A percentile compares a stretch with the other conserved stretches of the same genome.
Conservation (phyloP, 352 stramenopile species). For the Globisporangium paddicum region DNA sequence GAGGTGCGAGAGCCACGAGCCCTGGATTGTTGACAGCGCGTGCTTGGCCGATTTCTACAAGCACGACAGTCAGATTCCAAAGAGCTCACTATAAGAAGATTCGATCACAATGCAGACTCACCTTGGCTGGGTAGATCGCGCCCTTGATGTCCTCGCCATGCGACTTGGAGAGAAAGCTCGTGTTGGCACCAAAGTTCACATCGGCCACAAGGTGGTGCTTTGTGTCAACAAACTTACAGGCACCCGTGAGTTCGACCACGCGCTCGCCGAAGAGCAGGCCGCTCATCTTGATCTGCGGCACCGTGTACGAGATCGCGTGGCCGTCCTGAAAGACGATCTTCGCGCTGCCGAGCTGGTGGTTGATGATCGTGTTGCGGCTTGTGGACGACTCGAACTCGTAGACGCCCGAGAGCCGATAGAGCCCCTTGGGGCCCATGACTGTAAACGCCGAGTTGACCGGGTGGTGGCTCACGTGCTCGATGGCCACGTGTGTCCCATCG, state of each 20-base stretch:
- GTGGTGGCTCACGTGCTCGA: slow-evolving; percentile 75
- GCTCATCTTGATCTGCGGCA: slow-evolving; percentile 82
- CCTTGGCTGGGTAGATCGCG: slow-evolving; percentile 50
- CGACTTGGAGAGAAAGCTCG: slow-evolving; percentile 57
- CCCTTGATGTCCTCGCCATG: slow-evolving; percentile 68
- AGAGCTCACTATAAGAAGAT: neutral
- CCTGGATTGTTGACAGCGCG: slow-evolving; percentile 34
- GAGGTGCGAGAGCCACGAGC: slow-evolving; percentile 69
- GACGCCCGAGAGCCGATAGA: slow-evolving; percentile 48
- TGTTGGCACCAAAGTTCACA: slow-evolving; percentile 63
- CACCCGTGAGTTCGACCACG: slow-evolving; percentile 59
- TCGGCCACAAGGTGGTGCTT: slow-evolving; percentile 39
- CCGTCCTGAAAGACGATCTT: slow-evolving; percentile 51
- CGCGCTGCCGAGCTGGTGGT: slow-evolving; percentile 45
- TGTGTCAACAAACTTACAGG: slow-evolving; percentile 45
- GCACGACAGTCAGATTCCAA: neutral
- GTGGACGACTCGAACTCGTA: slow-evolving; percentile 75
- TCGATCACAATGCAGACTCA: slow-evolving; percentile 1
- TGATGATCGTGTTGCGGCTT: slow-evolving; percentile 62
- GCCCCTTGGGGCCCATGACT: slow-evolving; percentile 33
- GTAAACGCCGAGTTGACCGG: slow-evolving; percentile 62
- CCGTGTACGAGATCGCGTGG: slow-evolving; percentile 50
- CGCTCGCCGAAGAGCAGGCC: slow-evolving; percentile 66
- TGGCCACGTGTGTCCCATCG: slow-evolving; percentile 61
- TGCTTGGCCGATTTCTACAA: slow-evolving; percentile 43